Percentiles rank a stretch among this genome's conserved stretches.
Evolutionary conservation across 2,329 filamentous ascomycete genomes (phyloP).

Genomic region (Arthroderma sp.): DNA sequence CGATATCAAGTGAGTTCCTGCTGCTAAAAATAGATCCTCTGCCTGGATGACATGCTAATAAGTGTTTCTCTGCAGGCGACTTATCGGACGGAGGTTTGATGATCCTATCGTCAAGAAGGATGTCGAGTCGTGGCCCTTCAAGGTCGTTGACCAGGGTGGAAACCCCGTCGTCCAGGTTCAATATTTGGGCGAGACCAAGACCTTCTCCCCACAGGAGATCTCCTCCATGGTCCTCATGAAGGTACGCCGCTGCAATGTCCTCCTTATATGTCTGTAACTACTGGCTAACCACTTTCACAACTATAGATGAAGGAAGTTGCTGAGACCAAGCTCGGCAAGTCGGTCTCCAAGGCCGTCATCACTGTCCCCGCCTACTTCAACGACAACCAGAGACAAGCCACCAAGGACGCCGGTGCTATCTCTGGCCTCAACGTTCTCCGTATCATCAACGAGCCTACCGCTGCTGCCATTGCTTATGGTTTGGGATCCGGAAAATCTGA

Average conservation of each 20-base stretch:
- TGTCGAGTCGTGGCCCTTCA: slow-evolving; percentile 98
- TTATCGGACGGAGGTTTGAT: slow-evolving; percentile 91
- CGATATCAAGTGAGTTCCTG: slow-evolving; percentile 80
- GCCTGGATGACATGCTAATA: slow-evolving; percentile 3
- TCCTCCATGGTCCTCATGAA: slow-evolving; percentile 98
- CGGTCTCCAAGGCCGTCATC: slow-evolving; percentile 97
- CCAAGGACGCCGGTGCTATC: slow-evolving; percentile 98
- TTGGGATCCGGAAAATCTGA: slow-evolving; percentile 86
- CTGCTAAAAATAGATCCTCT: neutral
- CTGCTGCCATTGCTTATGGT: slow-evolving; percentile 96
- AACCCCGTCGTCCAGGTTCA: slow-evolving; percentile 89
- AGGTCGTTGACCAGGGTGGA: slow-evolving; percentile 79
- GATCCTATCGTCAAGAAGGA: slow-evolving; percentile 98
- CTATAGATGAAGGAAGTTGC: slow-evolving; percentile 95
- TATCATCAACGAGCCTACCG: slow-evolving; percentile 99
- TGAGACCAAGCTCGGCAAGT: slow-evolving; percentile 96
- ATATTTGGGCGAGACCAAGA: slow-evolving; percentile 89
- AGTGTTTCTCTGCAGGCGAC: slow-evolving; percentile 49
- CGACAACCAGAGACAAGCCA: slow-evolving; percentile 99
- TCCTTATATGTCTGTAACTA: neutral
- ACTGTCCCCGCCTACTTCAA: slow-evolving; percentile 99
- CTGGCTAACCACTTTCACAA: slow-evolving; percentile 11
- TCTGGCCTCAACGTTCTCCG: slow-evolving; percentile 94
- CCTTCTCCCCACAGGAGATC: slow-evolving; percentile 95
- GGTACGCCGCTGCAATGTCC: slow-evolving; percentile 40